phyloP scores from a whole-genome alignment of 495 filamentous ascomycete species.

The Rhypophila decipiens region DNA sequence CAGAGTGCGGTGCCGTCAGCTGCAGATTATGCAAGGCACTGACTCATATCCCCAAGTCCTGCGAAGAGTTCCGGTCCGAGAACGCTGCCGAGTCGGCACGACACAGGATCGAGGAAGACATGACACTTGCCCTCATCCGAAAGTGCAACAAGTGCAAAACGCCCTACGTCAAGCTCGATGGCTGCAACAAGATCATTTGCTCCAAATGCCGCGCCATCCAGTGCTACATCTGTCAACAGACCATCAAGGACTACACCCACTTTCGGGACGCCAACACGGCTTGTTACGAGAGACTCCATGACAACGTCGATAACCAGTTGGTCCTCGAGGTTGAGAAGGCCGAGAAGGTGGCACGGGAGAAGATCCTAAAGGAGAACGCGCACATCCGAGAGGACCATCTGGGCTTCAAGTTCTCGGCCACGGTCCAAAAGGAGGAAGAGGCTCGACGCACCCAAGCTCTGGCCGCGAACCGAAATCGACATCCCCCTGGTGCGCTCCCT shows the following conservation, averaged over 20 bases:
- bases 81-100: constrained; percentile 68
- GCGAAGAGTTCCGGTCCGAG: constrained; percentile 59
- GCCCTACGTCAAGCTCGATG: constrained; percentile 65
- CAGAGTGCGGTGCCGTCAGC: constrained; percentile 57
- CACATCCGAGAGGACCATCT: constrained; percentile 58
- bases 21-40: constrained; percentile 68
- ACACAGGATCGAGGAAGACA: constrained; percentile 57
- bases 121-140: no score
- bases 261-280: no score
- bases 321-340: no score
- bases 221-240: constrained; percentile 69
- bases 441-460: constrained; percentile 3
- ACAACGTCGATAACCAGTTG: no score
- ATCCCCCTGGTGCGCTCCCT: no score
- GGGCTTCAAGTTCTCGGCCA: constrained; percentile 52
- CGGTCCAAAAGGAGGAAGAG: constrained; percentile 40
- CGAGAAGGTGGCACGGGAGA: constrained; percentile 57
- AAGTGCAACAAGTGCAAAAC: constrained; percentile 63
- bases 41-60: constrained; percentile 69
- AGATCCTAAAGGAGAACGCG: constrained; percentile 49
- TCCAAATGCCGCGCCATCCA: constrained; percentile 52
- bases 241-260: constrained; percentile 44
- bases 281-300: no score
- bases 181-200: constrained; percentile 84
- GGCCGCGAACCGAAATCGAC: no score